phyloP scores from a whole-genome alignment of 768 basidiomycete genomes.

The Pilatotrama ljubarskyi region DNA sequence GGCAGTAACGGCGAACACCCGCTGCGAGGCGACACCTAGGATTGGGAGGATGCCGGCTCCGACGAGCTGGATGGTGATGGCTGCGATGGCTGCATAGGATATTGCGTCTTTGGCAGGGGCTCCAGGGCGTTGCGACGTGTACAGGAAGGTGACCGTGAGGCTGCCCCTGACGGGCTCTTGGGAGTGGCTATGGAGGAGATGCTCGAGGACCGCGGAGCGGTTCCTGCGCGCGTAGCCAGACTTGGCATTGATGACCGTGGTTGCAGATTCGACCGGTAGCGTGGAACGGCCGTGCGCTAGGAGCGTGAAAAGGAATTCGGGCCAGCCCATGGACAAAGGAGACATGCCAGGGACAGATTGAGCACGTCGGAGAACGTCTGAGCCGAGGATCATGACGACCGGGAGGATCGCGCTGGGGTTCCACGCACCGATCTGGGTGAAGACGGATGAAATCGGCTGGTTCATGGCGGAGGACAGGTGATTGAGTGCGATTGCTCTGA shows the following conservation, averaged over 20 bases:
- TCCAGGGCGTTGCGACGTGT: slow-evolving; percentile 16
- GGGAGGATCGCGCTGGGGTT: slow-evolving; percentile 22
- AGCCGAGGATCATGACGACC: slow-evolving; percentile 32
- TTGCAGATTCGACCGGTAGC: slow-evolving; percentile 24
- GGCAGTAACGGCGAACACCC: slow-evolving; percentile 27
- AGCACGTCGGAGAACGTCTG: slow-evolving; percentile 28
- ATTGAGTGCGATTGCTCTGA: not conserved
- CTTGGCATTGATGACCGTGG: slow-evolving; percentile 25
- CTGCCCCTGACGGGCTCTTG: not conserved
- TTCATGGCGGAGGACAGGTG: not conserved
- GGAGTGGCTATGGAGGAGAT: slow-evolving; percentile 31
- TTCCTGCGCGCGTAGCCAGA: slow-evolving; percentile 28
- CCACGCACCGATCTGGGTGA: not conserved
- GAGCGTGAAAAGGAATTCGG: slow-evolving; percentile 30
- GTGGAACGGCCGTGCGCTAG: slow-evolving; percentile 24
- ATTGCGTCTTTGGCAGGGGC: slow-evolving; percentile 27
- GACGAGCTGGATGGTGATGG: slow-evolving; percentile 27
- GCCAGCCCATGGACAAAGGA: slow-evolving; percentile 36
- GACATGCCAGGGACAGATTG: slow-evolving; percentile 22
- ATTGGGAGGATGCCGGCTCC: slow-evolving; percentile 22
- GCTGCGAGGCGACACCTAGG: slow-evolving; percentile 25
- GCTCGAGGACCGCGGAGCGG: slow-evolving; percentile 28
- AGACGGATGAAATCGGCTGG: not conserved
- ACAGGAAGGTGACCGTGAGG: slow-evolving; percentile 24
- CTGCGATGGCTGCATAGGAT: slow-evolving; percentile 23